These are phyloP conservation scores for Acidomyces sp. DNA, from an alignment of 495 filamentous ascomycete species.

Conservation along the genomic window DNA sequence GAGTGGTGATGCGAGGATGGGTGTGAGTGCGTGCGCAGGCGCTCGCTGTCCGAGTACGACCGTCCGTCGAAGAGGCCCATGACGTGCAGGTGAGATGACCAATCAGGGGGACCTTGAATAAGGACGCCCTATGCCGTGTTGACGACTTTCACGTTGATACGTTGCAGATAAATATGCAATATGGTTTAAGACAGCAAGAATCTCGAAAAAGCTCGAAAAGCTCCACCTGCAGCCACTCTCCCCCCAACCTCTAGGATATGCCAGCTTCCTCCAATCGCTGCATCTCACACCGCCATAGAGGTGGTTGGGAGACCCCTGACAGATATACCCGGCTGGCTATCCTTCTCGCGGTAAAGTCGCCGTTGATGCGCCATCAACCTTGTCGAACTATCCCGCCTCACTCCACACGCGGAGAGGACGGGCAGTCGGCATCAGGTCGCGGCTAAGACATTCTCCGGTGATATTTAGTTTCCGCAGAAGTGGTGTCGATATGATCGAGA, in stretches of 20 bases:
- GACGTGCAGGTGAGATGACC: conserved; percentile 2
- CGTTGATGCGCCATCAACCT: neutral
- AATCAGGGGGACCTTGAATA: neutral
- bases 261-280: neutral
- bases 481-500: too few relatives aligned
- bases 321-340: neutral
- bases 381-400: neutral
- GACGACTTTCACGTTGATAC: too few relatives aligned
- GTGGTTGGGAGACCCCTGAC: conserved; percentile 3
- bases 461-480: too few relatives aligned
- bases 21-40: conserved; percentile 5
- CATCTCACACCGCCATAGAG: neutral
- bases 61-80: conserved; percentile 21
- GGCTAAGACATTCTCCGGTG: conserved; percentile 2
- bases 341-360: neutral
- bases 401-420: neutral
- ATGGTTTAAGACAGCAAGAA: too few relatives aligned
- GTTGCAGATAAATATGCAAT: too few relatives aligned
- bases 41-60: conserved; percentile 13
- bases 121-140: too few relatives aligned
- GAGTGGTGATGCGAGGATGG: neutral
- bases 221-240: too few relatives aligned
- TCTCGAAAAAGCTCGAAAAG: too few relatives aligned
- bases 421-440: neutral
- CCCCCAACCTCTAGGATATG: too few relatives aligned